phyloP scores from a whole-genome alignment of 805 yeast genomes.

The Danielia oregonensis region DNA sequence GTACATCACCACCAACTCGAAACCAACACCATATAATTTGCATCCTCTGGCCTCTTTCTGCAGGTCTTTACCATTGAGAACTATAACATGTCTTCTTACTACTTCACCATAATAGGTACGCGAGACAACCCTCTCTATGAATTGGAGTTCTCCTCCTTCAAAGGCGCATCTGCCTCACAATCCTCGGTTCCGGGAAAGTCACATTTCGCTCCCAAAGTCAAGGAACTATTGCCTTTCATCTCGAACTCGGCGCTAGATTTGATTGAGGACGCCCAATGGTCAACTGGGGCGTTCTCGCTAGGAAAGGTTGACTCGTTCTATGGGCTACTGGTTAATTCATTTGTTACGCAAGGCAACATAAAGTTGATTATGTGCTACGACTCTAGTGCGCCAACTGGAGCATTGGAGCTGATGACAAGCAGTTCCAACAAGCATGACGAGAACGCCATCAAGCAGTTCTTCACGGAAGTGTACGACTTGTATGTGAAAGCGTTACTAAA shows the following conservation, averaged over 20 bases:
- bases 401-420: slow-evolving; percentile 6
- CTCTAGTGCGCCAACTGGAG: slow-evolving; percentile 1
- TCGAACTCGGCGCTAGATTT: slow-evolving; percentile 86
- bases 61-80: too few species aligned
- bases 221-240: slow-evolving; percentile 82
- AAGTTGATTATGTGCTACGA: slow-evolving; percentile 63
- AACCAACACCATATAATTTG: too few species aligned
- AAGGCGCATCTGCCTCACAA: slow-evolving; percentile 20
- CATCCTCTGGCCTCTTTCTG: too few species aligned
- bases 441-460: slow-evolving; percentile 75
- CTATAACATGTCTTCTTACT: slow-evolving; percentile 69
- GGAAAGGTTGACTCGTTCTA: slow-evolving; percentile 84
- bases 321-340: slow-evolving; percentile 78
- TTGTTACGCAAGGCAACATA: slow-evolving; percentile 82
- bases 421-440: slow-evolving; percentile 43
- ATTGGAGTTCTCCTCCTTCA: slow-evolving; percentile 74
- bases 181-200: slow-evolving; percentile 45
- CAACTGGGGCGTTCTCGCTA: slow-evolving; percentile 57
- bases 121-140: slow-evolving; percentile 85
- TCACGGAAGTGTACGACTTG: slow-evolving; percentile 79
- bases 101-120: slow-evolving; percentile 84
- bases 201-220: slow-evolving; percentile 62
- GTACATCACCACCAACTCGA: too few species aligned
- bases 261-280: slow-evolving; percentile 90
- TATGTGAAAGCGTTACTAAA: slow-evolving; percentile 81